Percentiles rank a stretch among this genome's conserved stretches.
Conservation (phyloP, 495 filamentous ascomycete species). For the Aspergillus egyptiacus region DNA sequence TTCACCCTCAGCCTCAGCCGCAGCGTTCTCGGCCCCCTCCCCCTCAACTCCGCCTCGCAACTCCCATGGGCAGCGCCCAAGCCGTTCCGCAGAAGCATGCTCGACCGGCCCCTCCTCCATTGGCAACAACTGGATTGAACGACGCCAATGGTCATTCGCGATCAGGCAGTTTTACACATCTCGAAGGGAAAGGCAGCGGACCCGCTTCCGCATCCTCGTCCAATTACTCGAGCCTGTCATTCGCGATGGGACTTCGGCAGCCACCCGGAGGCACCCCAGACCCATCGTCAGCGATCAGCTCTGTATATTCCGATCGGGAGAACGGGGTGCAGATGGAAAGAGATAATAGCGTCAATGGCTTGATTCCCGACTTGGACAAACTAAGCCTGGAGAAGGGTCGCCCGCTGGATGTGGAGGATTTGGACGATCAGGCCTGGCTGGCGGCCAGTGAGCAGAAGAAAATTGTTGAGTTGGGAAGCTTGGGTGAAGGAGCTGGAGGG, state of each 20-base stretch:
- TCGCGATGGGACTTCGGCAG: constrained; percentile 59
- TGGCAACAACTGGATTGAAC: constrained; percentile 54
- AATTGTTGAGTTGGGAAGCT: constrained; percentile 79
- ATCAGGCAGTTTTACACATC: constrained; percentile 65
- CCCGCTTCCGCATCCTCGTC: constrained; percentile 80
- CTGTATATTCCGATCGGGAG: constrained; percentile 70
- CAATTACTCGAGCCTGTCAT: constrained; percentile 67
- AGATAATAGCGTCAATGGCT: constrained; percentile 60
- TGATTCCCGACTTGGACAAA: constrained; percentile 68
- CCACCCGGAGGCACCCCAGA: constrained; percentile 65
- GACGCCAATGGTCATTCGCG: constrained; percentile 70
- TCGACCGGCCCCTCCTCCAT: constrained; percentile 46
- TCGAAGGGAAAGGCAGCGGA: constrained; percentile 67
- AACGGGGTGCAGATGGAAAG: constrained; percentile 64
- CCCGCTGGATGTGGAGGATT: constrained; percentile 80
- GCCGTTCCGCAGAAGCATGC: constrained; percentile 56
- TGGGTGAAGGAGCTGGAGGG: constrained; percentile 93
- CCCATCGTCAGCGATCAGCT: constrained; percentile 80
- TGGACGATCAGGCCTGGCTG: constrained; percentile 92
- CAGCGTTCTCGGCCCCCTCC: constrained; percentile 49
- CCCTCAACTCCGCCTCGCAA: constrained; percentile 73
- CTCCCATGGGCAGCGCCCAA: constrained; percentile 69
- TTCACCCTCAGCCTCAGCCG: constrained; percentile 23
- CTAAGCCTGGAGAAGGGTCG: constrained; percentile 72
- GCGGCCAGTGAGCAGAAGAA: constrained; percentile 83